Conservation (phyloP, 768 basidiomycete species). For the Tylopilus sp. region DNA sequence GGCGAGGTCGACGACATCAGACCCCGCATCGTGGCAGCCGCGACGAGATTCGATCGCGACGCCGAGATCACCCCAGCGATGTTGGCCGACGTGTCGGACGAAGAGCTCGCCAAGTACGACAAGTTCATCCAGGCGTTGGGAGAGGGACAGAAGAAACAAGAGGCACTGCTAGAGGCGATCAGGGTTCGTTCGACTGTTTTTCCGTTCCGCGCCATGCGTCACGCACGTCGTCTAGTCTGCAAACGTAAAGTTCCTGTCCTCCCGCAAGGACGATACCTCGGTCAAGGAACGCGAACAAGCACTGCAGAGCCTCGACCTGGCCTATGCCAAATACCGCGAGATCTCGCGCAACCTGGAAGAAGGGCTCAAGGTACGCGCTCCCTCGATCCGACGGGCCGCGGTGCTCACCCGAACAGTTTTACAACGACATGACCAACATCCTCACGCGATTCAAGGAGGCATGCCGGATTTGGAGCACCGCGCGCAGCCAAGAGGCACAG, state of each 20-base stretch:
- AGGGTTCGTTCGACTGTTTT: constrained; percentile 46
- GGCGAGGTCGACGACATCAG: constrained; percentile 72
- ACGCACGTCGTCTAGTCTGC: constrained; percentile 39
- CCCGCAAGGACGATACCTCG: constrained; percentile 71
- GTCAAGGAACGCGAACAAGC: constrained; percentile 80
- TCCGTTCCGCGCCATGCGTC: background rate
- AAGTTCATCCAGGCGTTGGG: constrained; percentile 60
- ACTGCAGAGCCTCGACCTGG: constrained; percentile 77
- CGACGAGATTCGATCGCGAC: constrained; percentile 62
- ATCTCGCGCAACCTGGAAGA: constrained; percentile 83
- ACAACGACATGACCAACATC: constrained; percentile 78
- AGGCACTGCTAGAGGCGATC: constrained; percentile 60
- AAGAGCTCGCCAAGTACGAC: constrained; percentile 80
- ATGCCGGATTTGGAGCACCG: constrained; percentile 71
- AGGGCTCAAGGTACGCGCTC: constrained; percentile 64
- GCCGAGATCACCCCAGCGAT: constrained; percentile 74
- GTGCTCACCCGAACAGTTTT: constrained; percentile 56
- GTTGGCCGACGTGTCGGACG: constrained; percentile 83
- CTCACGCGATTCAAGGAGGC: constrained; percentile 70
- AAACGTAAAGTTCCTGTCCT: constrained; percentile 74
- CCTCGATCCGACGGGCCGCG: background rate
- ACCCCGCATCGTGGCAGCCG: constrained; percentile 60
- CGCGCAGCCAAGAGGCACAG: constrained; percentile 74
- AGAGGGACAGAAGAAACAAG: constrained; percentile 56
- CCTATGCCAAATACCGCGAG: constrained; percentile 86